Percentiles rank a stretch among this genome's conserved stretches.
Evolutionary conservation across 352 stramenopile species (phyloP).

Genomic region (Pythium biforme): DNA sequence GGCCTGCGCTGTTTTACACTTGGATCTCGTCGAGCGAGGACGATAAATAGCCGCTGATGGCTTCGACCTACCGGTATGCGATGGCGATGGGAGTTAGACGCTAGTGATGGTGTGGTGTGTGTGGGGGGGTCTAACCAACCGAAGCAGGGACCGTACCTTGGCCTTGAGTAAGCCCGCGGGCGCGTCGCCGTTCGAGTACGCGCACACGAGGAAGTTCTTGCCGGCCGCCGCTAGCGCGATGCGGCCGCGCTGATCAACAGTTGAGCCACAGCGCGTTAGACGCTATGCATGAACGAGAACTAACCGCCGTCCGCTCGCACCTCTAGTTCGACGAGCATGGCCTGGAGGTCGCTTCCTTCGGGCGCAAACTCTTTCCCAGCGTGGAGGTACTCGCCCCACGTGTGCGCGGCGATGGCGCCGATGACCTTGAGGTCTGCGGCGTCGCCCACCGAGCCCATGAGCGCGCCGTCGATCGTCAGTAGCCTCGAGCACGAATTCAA

Average conservation of each 20-base stretch:
- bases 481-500: slow-evolving; percentile 35
- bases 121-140: too few relatives aligned
- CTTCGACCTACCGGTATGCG: slow-evolving; percentile 67
- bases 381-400: slow-evolving; percentile 81
- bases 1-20: slow-evolving; percentile 35
- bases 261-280: too few relatives aligned
- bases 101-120: too few relatives aligned
- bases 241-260: slow-evolving; percentile 55
- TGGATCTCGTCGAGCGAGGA: slow-evolving; percentile 70
- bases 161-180: slow-evolving; percentile 68
- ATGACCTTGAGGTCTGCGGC: slow-evolving; percentile 84
- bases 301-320: too few relatives aligned
- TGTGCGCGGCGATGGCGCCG: slow-evolving; percentile 80
- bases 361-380: slow-evolving; percentile 67
- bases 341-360: slow-evolving; percentile 44
- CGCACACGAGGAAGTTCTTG: slow-evolving; percentile 75
- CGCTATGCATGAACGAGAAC: too few relatives aligned
- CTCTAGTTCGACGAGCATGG: slow-evolving; percentile 76
- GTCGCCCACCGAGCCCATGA: slow-evolving; percentile 73
- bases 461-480: slow-evolving; percentile 81
- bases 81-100: too few relatives aligned
- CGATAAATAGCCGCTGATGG: slow-evolving; percentile 57
- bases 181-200: slow-evolving; percentile 58
- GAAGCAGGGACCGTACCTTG: slow-evolving; percentile 45
- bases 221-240: slow-evolving; percentile 65